Evolutionary conservation across 805 yeast species (phyloP).

Genomic region (Sporopachydermia quercuum): DNA sequence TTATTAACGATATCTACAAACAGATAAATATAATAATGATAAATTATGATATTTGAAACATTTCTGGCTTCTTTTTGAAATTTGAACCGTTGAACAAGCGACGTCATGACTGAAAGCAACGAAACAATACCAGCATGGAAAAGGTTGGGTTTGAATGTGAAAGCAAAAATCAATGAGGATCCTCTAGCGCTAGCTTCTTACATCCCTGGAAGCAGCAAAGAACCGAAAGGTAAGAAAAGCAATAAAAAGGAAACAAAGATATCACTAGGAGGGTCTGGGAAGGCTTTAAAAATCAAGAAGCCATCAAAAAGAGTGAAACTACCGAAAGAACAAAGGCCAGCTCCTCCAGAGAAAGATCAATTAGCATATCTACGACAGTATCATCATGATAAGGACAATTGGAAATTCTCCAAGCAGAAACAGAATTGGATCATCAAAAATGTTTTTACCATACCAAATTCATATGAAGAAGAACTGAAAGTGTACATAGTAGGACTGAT

Average conservation of each 20-base stretch:
- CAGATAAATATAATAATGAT: too few species aligned
- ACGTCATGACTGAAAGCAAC: not conserved
- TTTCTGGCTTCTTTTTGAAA: too few species aligned
- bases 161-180: conserved; percentile 29
- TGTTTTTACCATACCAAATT: conserved; percentile 33
- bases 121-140: conserved; percentile 68
- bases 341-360: conserved; percentile 72
- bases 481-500: conserved; percentile 45
- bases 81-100: too few species aligned
- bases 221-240: conserved; percentile 10
- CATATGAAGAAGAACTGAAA: conserved; percentile 35
- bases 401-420: conserved; percentile 81
- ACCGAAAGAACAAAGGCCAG: conserved; percentile 49
- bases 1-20: too few species aligned
- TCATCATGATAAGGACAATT: conserved; percentile 36
- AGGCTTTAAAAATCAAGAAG: conserved; percentile 23
- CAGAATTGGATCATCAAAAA: conserved; percentile 75
- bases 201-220: conserved; percentile 4
- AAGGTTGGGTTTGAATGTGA: conserved; percentile 52
- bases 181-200: conserved; percentile 25
- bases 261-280: conserved; percentile 1
- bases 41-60: too few species aligned
- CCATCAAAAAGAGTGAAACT: conserved; percentile 57
- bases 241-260: conserved; percentile 7
- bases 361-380: conserved; percentile 47